phyloP scores from a whole-genome alignment of 2,329 filamentous ascomycete species.

The Fusarium sambucinum region DNA sequence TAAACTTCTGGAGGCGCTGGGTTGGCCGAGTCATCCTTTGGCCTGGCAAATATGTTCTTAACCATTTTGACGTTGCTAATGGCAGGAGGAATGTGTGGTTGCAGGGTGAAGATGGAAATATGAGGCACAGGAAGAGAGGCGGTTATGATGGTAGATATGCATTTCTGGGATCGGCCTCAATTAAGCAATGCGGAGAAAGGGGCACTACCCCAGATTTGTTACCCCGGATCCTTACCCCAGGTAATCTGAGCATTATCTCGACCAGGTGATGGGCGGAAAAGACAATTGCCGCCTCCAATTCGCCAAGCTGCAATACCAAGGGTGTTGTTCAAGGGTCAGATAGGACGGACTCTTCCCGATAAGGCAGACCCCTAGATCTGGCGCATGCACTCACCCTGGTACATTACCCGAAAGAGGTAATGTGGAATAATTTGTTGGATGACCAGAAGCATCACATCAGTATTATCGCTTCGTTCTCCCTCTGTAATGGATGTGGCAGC shows the following conservation, averaged over 20 bases:
- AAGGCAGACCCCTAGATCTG: not conserved
- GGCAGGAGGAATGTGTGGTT: no score
- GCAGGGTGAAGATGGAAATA: not conserved
- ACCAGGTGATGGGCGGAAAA: not conserved
- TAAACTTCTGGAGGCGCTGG: constrained; percentile 14
- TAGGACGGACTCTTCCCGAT: not conserved
- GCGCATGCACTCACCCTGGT: not conserved
- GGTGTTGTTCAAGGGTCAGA: not conserved
- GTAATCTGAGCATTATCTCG: not conserved
- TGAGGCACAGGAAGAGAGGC: not conserved
- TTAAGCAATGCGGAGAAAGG: not conserved
- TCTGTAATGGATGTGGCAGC: not conserved
- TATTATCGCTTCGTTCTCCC: not conserved
- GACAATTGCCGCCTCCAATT: not conserved
- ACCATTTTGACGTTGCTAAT: not conserved
- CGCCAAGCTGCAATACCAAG: not conserved
- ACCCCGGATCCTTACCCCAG: constrained; percentile 8
- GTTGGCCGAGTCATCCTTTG: constrained; percentile 8
- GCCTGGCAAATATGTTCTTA: constrained; percentile 8
- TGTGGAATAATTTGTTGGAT: no score
- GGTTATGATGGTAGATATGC: not conserved
- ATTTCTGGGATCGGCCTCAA: not conserved
- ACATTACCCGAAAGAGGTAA: not conserved
- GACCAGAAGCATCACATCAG: not conserved
- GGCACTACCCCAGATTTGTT: not conserved